Conservation (phyloP, 192 early-diverging fungal species). For the Paraglomus occultum region DNA sequence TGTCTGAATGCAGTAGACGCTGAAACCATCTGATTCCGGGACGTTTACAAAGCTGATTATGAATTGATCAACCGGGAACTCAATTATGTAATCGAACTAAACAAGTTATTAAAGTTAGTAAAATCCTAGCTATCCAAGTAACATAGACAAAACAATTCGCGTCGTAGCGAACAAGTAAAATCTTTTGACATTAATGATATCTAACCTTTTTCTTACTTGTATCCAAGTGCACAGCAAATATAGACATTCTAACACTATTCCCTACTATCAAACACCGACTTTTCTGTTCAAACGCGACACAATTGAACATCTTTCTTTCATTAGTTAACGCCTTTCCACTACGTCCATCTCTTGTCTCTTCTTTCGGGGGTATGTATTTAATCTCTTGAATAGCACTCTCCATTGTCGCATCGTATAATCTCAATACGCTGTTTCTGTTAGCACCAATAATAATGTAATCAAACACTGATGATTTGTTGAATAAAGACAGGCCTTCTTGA, state of each 20-base stretch:
- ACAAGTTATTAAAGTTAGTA: constrained; percentile 7
- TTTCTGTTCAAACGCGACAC: constrained; percentile 41
- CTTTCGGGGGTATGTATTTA: constrained; percentile 41
- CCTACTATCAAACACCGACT: constrained; percentile 38
- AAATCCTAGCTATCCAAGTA: too few relatives aligned
- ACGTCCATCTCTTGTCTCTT: constrained; percentile 33
- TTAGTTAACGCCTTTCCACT: too few relatives aligned
- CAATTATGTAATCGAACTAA: constrained; percentile 47
- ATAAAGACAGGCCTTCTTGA: constrained; percentile 32
- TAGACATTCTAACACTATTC: constrained; percentile 46
- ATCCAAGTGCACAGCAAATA: constrained; percentile 37
- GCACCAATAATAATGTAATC: constrained; percentile 42
- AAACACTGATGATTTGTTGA: constrained; percentile 23
- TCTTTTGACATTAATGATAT: constrained; percentile 11
- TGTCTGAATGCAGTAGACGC: constrained; percentile 44
- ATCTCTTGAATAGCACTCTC: constrained; percentile 34
- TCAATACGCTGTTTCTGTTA: constrained; percentile 39
- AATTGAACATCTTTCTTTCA: constrained; percentile 41
- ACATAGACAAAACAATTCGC: background rate
- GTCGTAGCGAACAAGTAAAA: constrained; percentile 17
- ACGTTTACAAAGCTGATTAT: constrained; percentile 43
- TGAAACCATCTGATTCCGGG: constrained; percentile 43
- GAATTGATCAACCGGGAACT: constrained; percentile 43
- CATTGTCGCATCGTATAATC: constrained; percentile 37
- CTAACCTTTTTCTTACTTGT: background rate